Evolutionary conservation across 345 rosid genomes (phyloP), one percentile per base, ranked within the genome.

Genomic region (Salix arbutifolia): DNA sequence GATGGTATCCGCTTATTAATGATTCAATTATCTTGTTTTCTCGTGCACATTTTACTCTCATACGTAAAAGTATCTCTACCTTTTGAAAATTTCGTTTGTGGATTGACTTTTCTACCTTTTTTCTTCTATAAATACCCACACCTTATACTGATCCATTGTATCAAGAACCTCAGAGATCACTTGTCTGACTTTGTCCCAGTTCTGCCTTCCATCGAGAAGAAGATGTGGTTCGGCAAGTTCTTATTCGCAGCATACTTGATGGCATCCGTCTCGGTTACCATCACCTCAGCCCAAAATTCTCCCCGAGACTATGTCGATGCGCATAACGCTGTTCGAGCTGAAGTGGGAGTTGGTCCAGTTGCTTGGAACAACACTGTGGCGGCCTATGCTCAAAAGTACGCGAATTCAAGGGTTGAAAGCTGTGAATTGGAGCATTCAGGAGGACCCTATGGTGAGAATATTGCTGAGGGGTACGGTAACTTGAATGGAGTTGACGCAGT

Each of bases 401-500:
- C 65, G 23, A 40, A 74, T 4, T 18, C 70, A 44, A 66, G 76
- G 14, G 53, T 25, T 0, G 46, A n/a, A 0, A 71, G 64, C 46
- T 84, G 81, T 30, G 3, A 38, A 25, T 40, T 86, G 18, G 42
- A 56, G 73, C 87, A 84, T 62, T 86, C 89, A 0, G 21, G 33
- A 1, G 82, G 87, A 6, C 84, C 81, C 3, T 86, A 82, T 0
- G 83, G 85, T 0, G 80, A 84, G 74, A 82, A 84, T 28, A 40
- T 86, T 5, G 89, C 85, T 9, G 40, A 44, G 33, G 82, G 86
- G 8, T 72, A 23, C 0, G 40, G 74, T 46, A 46, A 46, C 50
- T 14, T 46, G 50, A 46, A 46, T 46, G 50, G 50, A 46, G 50
- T 46, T 1, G 50, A 46, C 13, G 92, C 96, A 0, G 92, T 93